Evolutionary conservation across 75 land plant genomes (phyloP), one percentile per base, ranked within the genome.

Genomic region (Pinus tabuliformis): DNA sequence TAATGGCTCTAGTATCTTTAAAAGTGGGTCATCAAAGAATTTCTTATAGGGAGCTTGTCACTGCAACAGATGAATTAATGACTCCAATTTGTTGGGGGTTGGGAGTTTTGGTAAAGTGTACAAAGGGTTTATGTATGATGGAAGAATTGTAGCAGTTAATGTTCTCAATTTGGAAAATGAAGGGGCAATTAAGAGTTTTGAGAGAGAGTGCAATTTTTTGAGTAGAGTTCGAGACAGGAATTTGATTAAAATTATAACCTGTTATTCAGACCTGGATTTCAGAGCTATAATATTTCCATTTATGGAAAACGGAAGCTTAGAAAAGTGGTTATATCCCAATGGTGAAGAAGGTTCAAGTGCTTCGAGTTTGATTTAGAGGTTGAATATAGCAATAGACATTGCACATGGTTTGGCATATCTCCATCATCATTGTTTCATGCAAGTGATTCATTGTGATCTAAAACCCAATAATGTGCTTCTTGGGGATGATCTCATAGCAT

Each of bases 221-320:
- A 72, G 78, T 0, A 75, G 74, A 14, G 59, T 86, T 4, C 57
- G 79, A 3, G 85, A 86, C 30, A 15, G 71, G 22, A 82, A 76
- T 24, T 70, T 86, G 54, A 79, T 83, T 37, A 83, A 57, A 58
- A 77, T 80, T 16, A 20, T 82, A 54, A 85, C 79, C 22, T 76
- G 58, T 30, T 83, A 77, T 60, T 68, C 73, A 4, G 66, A 33
- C 18, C 73, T 80, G 15, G 88, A 83, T 14, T 28, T 83, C 76
- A 82, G 74, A 59, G 85, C 88, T 56, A 75, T 86, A 16, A 82
- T 86, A 21, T 63, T 80, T 12, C 78, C 83, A 68, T 80, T 72
- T 77, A 80, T 83, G 88, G 78, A 80, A 2, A 80, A 86, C 18
- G 88, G 88, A 20, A 80, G 75, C 58, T 68, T 86, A 58, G 75